Conservation (phyloP, 2,329 filamentous ascomycete species). For the Phialemonium atrogriseum region DNA sequence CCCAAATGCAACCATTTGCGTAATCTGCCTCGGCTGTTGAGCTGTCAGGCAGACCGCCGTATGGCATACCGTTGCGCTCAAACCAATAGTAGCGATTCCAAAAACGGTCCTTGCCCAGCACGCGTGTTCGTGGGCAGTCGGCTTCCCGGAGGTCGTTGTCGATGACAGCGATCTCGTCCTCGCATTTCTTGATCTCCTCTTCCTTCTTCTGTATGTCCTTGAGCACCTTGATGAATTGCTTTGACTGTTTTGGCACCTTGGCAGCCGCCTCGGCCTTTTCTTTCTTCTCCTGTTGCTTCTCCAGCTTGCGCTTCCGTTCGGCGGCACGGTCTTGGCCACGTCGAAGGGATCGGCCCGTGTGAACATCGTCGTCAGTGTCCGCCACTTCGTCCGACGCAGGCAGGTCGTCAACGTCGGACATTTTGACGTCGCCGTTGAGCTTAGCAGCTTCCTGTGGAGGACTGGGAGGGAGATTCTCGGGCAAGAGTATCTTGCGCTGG, state of each 20-base stretch:
- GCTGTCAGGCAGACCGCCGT: constrained; percentile 76
- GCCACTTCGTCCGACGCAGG: constrained; percentile 52
- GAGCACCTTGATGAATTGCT: constrained; percentile 78
- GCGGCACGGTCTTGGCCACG: constrained; percentile 57
- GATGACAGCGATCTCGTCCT: constrained; percentile 75
- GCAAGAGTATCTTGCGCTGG: constrained; percentile 63
- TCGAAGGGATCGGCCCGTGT: constrained; percentile 38
- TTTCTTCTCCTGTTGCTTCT: constrained; percentile 58
- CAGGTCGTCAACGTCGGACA: constrained; percentile 57
- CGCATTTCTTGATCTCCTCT: constrained; percentile 67
- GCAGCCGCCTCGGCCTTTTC: constrained; percentile 55
- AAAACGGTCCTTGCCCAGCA: constrained; percentile 89
- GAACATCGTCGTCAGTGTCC: constrained; percentile 63
- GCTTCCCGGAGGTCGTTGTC: constrained; percentile 92
- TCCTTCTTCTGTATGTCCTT: constrained; percentile 88
- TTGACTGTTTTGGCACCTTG: constrained; percentile 70
- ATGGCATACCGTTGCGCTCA: constrained; percentile 96
- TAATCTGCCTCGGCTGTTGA: constrained; percentile 84
- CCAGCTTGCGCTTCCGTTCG: constrained; percentile 70
- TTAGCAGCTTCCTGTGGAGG: constrained; percentile 43
- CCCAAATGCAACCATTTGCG: constrained; percentile 91
- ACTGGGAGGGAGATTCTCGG: constrained; percentile 62
- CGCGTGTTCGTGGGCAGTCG: constrained; percentile 81
- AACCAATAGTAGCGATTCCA: constrained; percentile 99
- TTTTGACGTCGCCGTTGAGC: constrained; percentile 50